Percentiles rank a stretch among this genome's conserved stretches.
Evolutionary conservation across 2,329 filamentous ascomycete species (phyloP).

Genomic region (Zymoseptoria passerinii): DNA sequence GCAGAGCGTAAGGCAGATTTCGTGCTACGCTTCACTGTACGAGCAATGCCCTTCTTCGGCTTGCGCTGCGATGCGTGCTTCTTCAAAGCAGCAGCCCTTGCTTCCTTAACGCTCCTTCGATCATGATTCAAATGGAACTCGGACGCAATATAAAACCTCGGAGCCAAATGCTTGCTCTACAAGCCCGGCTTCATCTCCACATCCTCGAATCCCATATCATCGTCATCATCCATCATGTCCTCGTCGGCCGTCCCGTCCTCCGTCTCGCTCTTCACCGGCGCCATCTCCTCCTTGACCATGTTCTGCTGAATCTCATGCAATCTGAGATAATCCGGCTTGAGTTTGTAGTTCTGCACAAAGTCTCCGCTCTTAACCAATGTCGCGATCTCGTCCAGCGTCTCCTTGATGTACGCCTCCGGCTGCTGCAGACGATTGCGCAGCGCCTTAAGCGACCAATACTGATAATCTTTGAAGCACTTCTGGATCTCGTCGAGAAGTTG

Average conservation of each 20-base stretch:
- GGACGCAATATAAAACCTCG: neutral
- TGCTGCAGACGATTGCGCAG: slow-evolving; percentile 71
- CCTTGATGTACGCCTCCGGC: slow-evolving; percentile 86
- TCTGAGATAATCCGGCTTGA: slow-evolving; percentile 62
- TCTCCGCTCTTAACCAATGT: slow-evolving; percentile 72
- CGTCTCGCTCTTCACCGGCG: slow-evolving; percentile 31
- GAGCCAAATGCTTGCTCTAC: neutral
- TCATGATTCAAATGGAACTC: slow-evolving; percentile 7
- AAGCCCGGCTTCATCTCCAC: slow-evolving; percentile 22
- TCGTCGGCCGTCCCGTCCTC: slow-evolving; percentile 31
- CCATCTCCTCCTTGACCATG: slow-evolving; percentile 43
- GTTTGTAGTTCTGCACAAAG: slow-evolving; percentile 77
- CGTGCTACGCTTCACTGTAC: neutral
- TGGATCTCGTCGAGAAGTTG: slow-evolving; percentile 82
- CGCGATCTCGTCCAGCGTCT: slow-evolving; percentile 74
- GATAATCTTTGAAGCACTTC: slow-evolving; percentile 71
- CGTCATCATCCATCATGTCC: slow-evolving; percentile 42
- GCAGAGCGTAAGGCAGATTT: neutral
- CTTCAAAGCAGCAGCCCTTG: neutral
- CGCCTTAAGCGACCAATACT: slow-evolving; percentile 89
- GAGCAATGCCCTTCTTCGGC: neutral
- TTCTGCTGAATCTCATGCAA: slow-evolving; percentile 34
- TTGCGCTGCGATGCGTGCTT: neutral
- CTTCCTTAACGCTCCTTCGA: neutral
- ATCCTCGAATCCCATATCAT: slow-evolving; percentile 43